Evolutionary conservation across 768 basidiomycete genomes (phyloP), one percentile per base, ranked within the genome.

Genomic region (Tricholoma furcatifolium): DNA sequence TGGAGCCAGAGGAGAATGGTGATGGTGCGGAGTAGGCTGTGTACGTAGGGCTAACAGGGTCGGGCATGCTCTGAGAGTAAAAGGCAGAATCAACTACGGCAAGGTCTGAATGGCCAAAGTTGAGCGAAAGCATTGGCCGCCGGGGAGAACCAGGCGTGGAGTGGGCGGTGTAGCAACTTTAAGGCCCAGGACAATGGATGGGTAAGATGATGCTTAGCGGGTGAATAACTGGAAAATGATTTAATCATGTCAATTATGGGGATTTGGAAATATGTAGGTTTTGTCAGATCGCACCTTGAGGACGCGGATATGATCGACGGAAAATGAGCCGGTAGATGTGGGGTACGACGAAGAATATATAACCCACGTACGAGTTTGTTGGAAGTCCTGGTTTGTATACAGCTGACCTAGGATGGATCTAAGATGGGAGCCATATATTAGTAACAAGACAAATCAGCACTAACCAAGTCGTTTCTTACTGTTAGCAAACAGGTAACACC

Each of bases 1-100:
- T 65, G 3, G 74, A 74, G 11, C 66, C 66, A 5, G 72, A 71
- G 6, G 76, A 75, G 50, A 71, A 65, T 24, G 75, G 74, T 3
- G 76, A 75, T 3, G 72, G 60, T 0, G 64, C 65, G 17, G 74
- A 73, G 54, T 64, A 65, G 53, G 67, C 63, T 0, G 75, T 68
- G 47, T 70, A 67, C 50, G 73, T 69, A 24, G 74, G 70, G 50
- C 68, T 74, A 47, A 62, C 47, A 47, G 65, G 65, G 36, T 65
- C 64, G 20, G 62, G 24, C 66, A 68, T 68, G 53, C 6, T 32
- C n/a, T 31, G 46, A 34, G 53, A 34, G 51, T 8, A 42, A 39
- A 53, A 53, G 42, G 31, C 32, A 31, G 51, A 51, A n/a, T 44
- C 36, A 15, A 8, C 41, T 36, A 53, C 47, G 39, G 52, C 24